Percentiles rank a stretch among this genome's conserved stretches.
These are phyloP conservation scores for Xylariaceae sp. DNA, from an alignment of 2,329 filamentous ascomycete species.

Conservation along the genomic window DNA sequence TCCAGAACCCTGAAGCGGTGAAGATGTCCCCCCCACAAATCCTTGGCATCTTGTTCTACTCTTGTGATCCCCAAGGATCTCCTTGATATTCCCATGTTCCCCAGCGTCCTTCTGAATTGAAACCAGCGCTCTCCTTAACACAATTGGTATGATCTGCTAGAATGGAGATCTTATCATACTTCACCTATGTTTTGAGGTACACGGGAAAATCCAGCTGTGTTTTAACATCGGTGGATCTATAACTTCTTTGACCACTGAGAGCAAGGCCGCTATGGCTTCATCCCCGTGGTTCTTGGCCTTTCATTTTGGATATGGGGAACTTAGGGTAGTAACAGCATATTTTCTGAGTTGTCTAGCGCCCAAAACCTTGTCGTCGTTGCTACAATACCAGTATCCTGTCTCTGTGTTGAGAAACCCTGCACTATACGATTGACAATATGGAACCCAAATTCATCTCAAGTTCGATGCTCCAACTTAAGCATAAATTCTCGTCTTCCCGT, in stretches of 20 bases:
- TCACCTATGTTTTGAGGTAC: constrained; percentile 22
- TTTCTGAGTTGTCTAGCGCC: constrained; percentile 9
- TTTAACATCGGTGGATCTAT: constrained; percentile 21
- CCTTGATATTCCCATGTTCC: constrained; percentile 22
- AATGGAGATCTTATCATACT: constrained; percentile 25
- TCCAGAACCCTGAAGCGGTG: constrained; percentile 21
- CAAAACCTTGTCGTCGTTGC: constrained; percentile 12
- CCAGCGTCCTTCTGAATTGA: constrained; percentile 21
- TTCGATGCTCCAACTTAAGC: constrained; percentile 9
- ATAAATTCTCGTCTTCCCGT: constrained; percentile 27
- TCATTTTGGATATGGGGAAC: constrained; percentile 8
- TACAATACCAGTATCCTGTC: constrained; percentile 5
- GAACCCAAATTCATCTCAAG: constrained; percentile 9
- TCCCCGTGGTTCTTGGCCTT: constrained; percentile 17
- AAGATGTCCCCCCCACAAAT: constrained; percentile 6
- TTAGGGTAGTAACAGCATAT: constrained; percentile 8
- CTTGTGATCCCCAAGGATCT: constrained; percentile 25
- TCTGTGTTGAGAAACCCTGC: constrained; percentile 13
- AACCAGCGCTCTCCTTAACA: constrained; percentile 20
- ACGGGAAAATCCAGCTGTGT: constrained; percentile 17
- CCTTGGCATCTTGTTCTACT: constrained; percentile 27
- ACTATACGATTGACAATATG: constrained; percentile 9
- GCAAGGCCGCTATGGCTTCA: constrained; percentile 7
- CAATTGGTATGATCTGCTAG: constrained; percentile 29
- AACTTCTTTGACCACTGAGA: constrained; percentile 13